These are phyloP conservation scores for Rhododendron williamsianum DNA, from an alignment of 148 eudicot species.

Conservation along the genomic window DNA sequence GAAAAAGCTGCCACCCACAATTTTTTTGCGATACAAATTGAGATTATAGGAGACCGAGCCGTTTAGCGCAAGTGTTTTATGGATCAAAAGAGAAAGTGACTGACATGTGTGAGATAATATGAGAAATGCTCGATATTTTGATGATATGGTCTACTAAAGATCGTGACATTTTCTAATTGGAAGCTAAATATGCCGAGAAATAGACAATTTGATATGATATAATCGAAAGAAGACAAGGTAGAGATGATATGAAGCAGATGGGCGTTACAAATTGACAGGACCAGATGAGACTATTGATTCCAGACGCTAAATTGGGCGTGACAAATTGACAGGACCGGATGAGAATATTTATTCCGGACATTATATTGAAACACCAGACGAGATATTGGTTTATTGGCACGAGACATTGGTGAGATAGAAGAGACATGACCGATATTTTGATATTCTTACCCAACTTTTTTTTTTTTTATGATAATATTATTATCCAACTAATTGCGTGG, in stretches of 20 bases:
- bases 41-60: not conserved
- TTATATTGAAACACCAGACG: not conserved
- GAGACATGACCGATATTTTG: not conserved
- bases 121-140: not conserved
- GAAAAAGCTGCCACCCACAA: not conserved
- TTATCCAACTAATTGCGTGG: not conserved
- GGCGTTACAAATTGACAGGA: not conserved
- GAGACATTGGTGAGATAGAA: not conserved
- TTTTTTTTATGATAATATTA: too few relatives aligned
- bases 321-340: not conserved
- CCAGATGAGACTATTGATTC: not conserved
- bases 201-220: not conserved
- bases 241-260: not conserved
- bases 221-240: too few relatives aligned
- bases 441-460: not conserved
- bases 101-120: not conserved
- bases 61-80: not conserved
- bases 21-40: not conserved
- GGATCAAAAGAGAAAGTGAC: not conserved
- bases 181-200: not conserved
- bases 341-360: not conserved
- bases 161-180: not conserved
- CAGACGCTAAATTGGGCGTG: not conserved
- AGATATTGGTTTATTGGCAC: too few relatives aligned
- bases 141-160: not conserved